phyloP scores from a whole-genome alignment of 179 eudicot genomes.

The Silene noctiflora region DNA sequence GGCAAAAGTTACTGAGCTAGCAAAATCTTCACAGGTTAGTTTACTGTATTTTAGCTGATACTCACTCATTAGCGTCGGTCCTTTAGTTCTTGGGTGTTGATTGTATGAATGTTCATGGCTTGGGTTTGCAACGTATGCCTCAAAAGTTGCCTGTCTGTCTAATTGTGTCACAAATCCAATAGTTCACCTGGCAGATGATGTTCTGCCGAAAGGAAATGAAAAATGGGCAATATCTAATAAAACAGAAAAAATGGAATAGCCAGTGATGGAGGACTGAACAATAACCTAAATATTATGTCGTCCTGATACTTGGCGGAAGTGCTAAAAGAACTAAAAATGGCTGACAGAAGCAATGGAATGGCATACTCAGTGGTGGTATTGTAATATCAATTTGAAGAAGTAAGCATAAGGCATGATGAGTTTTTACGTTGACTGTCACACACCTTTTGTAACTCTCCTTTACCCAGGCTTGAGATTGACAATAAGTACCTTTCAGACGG shows the following conservation, averaged over 20 bases:
- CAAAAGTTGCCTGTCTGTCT: background rate
- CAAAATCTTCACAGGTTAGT: slow-evolving; percentile 58
- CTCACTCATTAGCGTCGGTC: background rate
- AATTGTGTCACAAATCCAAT: background rate
- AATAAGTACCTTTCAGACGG: background rate
- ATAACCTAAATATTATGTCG: background rate
- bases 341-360: background rate
- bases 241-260: background rate
- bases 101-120: background rate
- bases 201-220: background rate
- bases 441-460: background rate
- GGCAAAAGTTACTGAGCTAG: slow-evolving; percentile 58
- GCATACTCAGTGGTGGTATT: background rate
- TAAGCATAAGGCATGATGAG: background rate
- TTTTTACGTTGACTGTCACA: background rate
- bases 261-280: background rate
- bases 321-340: background rate
- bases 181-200: background rate
- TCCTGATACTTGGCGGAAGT: background rate
- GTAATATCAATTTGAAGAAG: background rate
- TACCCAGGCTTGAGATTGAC: background rate
- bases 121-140: background rate
- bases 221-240: background rate
- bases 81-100: background rate
- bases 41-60: background rate